Percentiles rank a stretch among this genome's conserved stretches.
Conservation (phyloP, 441 rosid species). For the Pelargonium fulgidum region DNA sequence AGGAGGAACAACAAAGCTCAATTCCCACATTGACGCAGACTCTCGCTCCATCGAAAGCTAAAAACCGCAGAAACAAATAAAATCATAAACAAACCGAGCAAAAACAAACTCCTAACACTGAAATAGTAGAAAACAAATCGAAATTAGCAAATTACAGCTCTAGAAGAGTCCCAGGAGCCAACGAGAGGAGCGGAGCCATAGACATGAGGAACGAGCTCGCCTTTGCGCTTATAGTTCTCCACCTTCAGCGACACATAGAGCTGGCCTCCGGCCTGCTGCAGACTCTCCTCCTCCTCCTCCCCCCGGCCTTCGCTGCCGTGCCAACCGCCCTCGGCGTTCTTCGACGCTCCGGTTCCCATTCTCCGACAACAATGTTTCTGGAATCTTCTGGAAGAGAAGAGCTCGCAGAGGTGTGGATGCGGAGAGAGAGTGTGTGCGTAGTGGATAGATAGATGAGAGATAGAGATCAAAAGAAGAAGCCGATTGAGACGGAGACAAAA, state of each 20-base stretch:
- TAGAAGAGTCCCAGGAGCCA: slow-evolving; percentile 92
- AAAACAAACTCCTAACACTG: neutral
- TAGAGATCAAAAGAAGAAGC: no score
- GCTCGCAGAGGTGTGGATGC: neutral
- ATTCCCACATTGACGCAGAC: slow-evolving; percentile 78
- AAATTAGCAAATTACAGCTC: slow-evolving; percentile 47
- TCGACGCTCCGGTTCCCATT: slow-evolving; percentile 6
- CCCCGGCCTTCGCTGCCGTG: no score
- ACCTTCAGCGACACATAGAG: slow-evolving; percentile 80
- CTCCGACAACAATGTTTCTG: neutral
- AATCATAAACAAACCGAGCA: neutral
- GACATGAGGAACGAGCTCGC: slow-evolving; percentile 83
- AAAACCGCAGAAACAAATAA: neutral
- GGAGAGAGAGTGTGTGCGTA: neutral
- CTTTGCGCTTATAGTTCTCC: slow-evolving; percentile 73
- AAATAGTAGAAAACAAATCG: neutral
- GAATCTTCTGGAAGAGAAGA: no score
- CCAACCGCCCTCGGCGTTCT: slow-evolving; percentile 2
- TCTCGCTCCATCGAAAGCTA: slow-evolving; percentile 91
- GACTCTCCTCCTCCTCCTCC: neutral
- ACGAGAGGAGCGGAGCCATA: slow-evolving; percentile 83
- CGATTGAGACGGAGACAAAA: no score
- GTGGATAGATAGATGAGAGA: no score
- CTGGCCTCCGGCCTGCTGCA: slow-evolving; percentile 42
- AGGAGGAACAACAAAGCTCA: slow-evolving; percentile 94